Conservation (phyloP, 2,329 filamentous ascomycete species). For the Polytolypa hystricis region DNA sequence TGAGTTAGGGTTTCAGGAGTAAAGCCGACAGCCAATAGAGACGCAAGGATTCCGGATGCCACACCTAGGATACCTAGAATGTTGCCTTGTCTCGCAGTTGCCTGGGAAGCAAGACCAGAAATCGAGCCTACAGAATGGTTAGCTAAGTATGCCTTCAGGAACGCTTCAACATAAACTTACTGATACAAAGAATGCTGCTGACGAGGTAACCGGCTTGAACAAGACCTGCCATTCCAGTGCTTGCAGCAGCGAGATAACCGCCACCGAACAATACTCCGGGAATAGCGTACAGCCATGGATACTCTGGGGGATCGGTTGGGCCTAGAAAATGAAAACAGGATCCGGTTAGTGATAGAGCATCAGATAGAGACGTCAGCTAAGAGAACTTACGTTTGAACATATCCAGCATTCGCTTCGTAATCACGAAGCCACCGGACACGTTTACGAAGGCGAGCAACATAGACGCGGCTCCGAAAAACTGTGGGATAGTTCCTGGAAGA, state of each 20-base stretch:
- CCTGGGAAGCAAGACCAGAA: constrained; percentile 68
- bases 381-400: constrained; percentile 61
- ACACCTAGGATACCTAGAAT: constrained; percentile 80
- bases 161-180: constrained; percentile 20
- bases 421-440: constrained; percentile 77
- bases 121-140: constrained; percentile 44
- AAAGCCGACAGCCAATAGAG: constrained; percentile 70
- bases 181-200: constrained; percentile 74
- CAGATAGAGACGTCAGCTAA: not conserved
- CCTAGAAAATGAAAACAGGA: constrained; percentile 28
- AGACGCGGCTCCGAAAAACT: constrained; percentile 64
- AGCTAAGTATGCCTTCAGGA: constrained; percentile 1
- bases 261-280: constrained; percentile 68
- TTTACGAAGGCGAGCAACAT: constrained; percentile 82
- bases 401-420: constrained; percentile 87
- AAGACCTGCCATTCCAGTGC: constrained; percentile 70
- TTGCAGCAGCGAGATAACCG: constrained; percentile 68
- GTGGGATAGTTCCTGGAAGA: constrained; percentile 65
- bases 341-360: not conserved
- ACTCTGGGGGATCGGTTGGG: constrained; percentile 77
- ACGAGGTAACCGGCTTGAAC: constrained; percentile 81
- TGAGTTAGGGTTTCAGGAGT: constrained; percentile 67
- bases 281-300: constrained; percentile 74
- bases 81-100: constrained; percentile 75
- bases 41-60: constrained; percentile 69